These are phyloP conservation scores for Ceriops tagal DNA, from an alignment of 345 rosid species.

Conservation along the genomic window DNA sequence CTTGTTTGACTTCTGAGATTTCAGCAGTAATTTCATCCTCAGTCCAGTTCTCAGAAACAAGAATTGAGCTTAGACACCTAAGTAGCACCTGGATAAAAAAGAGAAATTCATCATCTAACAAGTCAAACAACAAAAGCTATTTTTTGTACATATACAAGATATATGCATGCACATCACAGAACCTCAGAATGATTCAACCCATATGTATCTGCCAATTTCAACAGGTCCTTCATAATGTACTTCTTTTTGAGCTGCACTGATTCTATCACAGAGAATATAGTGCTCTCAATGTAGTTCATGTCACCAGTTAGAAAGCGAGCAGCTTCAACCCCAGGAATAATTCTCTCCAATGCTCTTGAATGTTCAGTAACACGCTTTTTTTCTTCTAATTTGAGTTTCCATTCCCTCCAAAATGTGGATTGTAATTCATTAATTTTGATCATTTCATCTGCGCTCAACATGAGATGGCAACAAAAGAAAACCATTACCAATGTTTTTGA, in stretches of 20 bases:
- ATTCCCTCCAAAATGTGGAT: conserved; percentile 90
- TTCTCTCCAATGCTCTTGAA: conserved; percentile 71
- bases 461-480: conserved; percentile 12
- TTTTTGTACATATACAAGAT: conserved; percentile 8
- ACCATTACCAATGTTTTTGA: conserved; percentile 4
- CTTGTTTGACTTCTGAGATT: conserved; percentile 59
- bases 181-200: conserved; percentile 68
- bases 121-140: background rate
- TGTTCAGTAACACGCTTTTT: conserved; percentile 69
- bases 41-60: conserved; percentile 75
- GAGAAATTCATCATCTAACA: background rate
- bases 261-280: conserved; percentile 60
- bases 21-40: conserved; percentile 73
- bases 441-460: conserved; percentile 61
- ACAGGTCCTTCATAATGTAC: conserved; percentile 55
- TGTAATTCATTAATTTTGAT: conserved; percentile 71
- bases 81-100: conserved; percentile 54
- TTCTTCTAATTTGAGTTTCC: conserved; percentile 91
- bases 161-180: conserved; percentile 15
- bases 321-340: conserved; percentile 84
- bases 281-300: conserved; percentile 47
- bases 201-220: conserved; percentile 59
- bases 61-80: conserved; percentile 54
- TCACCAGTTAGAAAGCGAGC: conserved; percentile 83
- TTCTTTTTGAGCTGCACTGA: conserved; percentile 74